Evolutionary conservation across 768 basidiomycete species (phyloP).

Genomic region (Boletus insuetus): DNA sequence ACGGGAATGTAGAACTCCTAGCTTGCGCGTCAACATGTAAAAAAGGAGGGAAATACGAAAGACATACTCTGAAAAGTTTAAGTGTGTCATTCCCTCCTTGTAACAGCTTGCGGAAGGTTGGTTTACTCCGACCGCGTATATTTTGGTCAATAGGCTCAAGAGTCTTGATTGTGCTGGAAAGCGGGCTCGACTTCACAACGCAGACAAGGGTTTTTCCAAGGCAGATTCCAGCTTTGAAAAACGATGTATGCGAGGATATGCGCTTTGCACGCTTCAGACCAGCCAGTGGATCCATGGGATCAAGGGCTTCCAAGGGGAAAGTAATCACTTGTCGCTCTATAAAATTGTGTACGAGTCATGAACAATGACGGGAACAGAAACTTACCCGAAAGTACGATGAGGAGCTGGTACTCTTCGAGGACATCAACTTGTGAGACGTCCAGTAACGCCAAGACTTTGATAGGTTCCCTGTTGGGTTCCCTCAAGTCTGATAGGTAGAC

Average conservation of each 20-base stretch:
- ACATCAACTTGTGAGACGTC: slow-evolving; percentile 96
- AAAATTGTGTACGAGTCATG: neutral
- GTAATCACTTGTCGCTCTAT: slow-evolving; percentile 94
- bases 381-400: slow-evolving; percentile 97
- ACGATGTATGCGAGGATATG: slow-evolving; percentile 93
- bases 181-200: slow-evolving; percentile 91
- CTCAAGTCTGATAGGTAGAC: slow-evolving; percentile 91
- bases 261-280: slow-evolving; percentile 93
- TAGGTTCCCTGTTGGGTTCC: slow-evolving; percentile 73
- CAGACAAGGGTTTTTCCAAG: slow-evolving; percentile 90
- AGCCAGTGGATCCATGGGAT: slow-evolving; percentile 84
- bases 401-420: slow-evolving; percentile 90
- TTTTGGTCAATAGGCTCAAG: slow-evolving; percentile 95
- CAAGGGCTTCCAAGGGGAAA: slow-evolving; percentile 90
- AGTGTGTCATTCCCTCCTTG: slow-evolving; percentile 95
- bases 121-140: slow-evolving; percentile 72
- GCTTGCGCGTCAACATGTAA: neutral
- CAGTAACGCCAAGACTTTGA: slow-evolving; percentile 83
- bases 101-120: slow-evolving; percentile 91
- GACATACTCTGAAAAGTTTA: slow-evolving; percentile 78
- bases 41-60: neutral
- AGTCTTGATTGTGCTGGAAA: slow-evolving; percentile 97
- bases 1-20: slow-evolving; percentile 99
- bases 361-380: neutral
- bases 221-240: slow-evolving; percentile 96